These are phyloP conservation scores for Picochlorum sp. DNA, from an alignment of 139 green algal species.

Conservation along the genomic window DNA sequence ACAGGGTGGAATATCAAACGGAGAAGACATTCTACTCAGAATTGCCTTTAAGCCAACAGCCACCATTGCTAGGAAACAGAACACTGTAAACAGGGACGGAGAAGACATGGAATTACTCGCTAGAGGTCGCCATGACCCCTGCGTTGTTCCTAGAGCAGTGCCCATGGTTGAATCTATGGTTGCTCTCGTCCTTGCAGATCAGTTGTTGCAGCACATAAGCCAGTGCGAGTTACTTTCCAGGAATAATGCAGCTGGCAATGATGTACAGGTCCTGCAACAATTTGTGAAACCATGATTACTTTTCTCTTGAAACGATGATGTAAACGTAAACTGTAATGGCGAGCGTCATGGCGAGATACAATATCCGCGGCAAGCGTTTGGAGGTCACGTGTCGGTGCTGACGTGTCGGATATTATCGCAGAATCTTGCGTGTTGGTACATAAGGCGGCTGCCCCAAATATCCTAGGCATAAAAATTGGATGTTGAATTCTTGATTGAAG, in stretches of 20 bases:
- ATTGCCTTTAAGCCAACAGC: constrained; percentile 98
- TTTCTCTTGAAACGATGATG: too few species aligned
- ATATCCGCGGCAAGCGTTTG: too few species aligned
- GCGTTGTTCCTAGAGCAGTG: constrained; percentile 92
- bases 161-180: constrained; percentile 99
- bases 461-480: too few species aligned
- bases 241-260: constrained; percentile 28
- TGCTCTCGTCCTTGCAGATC: constrained; percentile 90
- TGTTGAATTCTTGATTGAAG: too few species aligned
- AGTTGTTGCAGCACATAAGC: constrained; percentile 84
- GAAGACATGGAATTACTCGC: constrained; percentile 82
- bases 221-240: constrained; percentile 90
- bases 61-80: constrained; percentile 84
- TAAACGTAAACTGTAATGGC: too few species aligned
- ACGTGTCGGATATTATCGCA: neutral
- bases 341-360: too few species aligned
- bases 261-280: constrained; percentile 31
- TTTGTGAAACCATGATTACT: neutral
- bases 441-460: too few species aligned
- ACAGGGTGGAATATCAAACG: constrained; percentile 91
- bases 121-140: constrained; percentile 89
- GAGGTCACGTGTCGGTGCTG: neutral
- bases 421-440: too few species aligned
- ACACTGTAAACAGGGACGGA: constrained; percentile 68
- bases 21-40: constrained; percentile 90